Base-by-base conservation (phyloP, 306 rosid genomes). In the Rosa lucieae region DNA sequence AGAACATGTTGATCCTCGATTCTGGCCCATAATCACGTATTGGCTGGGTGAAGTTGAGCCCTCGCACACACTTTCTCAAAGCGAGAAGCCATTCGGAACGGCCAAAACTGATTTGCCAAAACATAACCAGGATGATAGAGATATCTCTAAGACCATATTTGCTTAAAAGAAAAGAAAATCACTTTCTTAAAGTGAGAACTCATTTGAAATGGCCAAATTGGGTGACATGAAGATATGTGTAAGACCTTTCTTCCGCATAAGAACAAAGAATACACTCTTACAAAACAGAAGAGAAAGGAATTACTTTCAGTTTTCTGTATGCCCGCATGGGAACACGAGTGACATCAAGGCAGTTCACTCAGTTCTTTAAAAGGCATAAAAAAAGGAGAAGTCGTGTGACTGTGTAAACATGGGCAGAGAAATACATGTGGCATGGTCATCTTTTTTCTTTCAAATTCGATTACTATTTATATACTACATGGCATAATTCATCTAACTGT, bases 1-100 rank as follows among this genome's bases (percentile, higher is more conserved):
- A 29, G 12, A 62, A 32, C 72, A 76, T 1, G 59, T 18, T 29
- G 26, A 29, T 21, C 61, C 72, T 32, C 15, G 61, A 76, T 52
- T 26, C 46, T 76, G 37, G 13, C 72, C 72, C 61, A 59, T 17
- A 61, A 62, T 62, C 46, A 62, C 44, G 17, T 46, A 76, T 62
- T 76, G 79, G 61, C 72, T 3, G 35, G 71, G 37, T 62, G 79
- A 76, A 62, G 46, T 29, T 76, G 79, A 61, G 35, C 20, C 71
- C 79, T 59, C 6, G 56, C 70, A 75, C 70, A 75, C 44, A 62
- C 6, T 13, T 46, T 29, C 8, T 44, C 13, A 20, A 62, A 62
- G 48, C 14, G 37, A 76, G 72, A 46, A 76, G 58, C 18, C 61
- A 63, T 76, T 44, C 62, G 71, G 71, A 62, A 10, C 14, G n/a